Base-by-base conservation (phyloP, 768 basidiomycete species). In the Leccinum boreale region DNA sequence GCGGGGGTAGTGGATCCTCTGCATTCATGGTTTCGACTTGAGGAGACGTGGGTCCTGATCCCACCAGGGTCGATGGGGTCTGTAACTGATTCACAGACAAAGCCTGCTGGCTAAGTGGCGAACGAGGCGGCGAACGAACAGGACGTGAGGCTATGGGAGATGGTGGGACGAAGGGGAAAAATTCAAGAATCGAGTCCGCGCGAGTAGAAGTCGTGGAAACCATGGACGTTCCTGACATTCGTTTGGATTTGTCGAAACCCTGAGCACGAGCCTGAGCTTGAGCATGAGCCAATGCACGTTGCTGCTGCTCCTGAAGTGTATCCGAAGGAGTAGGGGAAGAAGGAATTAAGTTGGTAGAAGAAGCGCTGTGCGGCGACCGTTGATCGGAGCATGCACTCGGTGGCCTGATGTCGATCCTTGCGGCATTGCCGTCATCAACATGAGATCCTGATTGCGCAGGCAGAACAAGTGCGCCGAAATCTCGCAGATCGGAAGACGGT, bases 121-220 rank as follows among this genome's bases (percentile, higher is more conserved):
- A 91, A 56, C 85, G 84, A 36, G 87, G 87, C 5, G 89, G 89
- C 3, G 88, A 85, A 59, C 89, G 79, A 64, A 85, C 75, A 10
- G 90, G 90, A 53, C 87, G 79, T 62, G 89, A 84, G n/a, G 90
- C 91, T 58, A 93, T 92, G 6, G 92, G 92, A 8, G 90, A 92
- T 1, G 92, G 92, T 23, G 92, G 92, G 9, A 94, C 90, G 69
- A 94, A 92, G 35, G 89, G 90, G 79, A 94, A 94, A 14, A 84
- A 86, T 71, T 92, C 91, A 26, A 93, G 79, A 62, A 93, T 90
- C 3, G 90, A 92, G 67, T 93, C 90, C 26, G 90, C 89, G 50
- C 82, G 81, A 3, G 87, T 87, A 10, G 88, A 88, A 14, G 87
- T 75, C 12, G 83, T 83, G 31, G 86, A 87, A 56, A 86, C 71